Percentiles rank a stretch among this genome's conserved stretches.
phyloP scores from a whole-genome alignment of 305 asterid species.

The Striga hermonthica region DNA sequence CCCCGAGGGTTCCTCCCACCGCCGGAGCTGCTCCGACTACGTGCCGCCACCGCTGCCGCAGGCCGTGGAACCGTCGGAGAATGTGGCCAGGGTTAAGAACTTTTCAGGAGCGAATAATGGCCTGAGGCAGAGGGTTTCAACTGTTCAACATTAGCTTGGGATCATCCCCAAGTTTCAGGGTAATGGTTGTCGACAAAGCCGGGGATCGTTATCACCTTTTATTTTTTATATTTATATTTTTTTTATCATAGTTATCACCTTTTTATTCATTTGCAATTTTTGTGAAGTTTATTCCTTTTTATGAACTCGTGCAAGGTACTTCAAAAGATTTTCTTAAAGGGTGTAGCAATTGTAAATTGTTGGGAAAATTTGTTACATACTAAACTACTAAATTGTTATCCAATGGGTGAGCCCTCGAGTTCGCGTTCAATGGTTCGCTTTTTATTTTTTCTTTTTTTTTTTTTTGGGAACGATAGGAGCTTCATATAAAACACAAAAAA shows the following conservation, averaged over 20 bases:
- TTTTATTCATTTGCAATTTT: too few species aligned
- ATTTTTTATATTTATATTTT: too few species aligned
- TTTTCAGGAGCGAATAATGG: slow-evolving; percentile 1
- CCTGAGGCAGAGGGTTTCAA: slow-evolving; percentile 25
- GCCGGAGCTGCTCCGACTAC: slow-evolving; percentile 54
- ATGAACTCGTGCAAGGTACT: neutral
- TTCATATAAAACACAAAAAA: too few species aligned
- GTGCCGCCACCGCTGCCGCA: slow-evolving; percentile 22
- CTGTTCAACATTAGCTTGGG: neutral
- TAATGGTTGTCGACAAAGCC: too few species aligned
- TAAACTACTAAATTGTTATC: too few species aligned
- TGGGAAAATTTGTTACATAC: neutral
- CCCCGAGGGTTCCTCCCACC: slow-evolving; percentile 52
- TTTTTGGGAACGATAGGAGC: too few species aligned
- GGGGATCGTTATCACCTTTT: too few species aligned
- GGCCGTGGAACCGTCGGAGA: neutral
- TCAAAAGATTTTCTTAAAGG: neutral
- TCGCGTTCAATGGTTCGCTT: too few species aligned
- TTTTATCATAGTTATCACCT: too few species aligned
- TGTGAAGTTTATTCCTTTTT: neutral
- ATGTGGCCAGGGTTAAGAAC: neutral
- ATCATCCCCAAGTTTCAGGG: too few species aligned
- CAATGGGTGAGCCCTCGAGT: too few species aligned
- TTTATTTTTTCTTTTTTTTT: too few species aligned
- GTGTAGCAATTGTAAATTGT: neutral